Evolutionary conservation across 371 early-diverging fungal species (phyloP).

Genomic region (Chytridium lagenaria): DNA sequence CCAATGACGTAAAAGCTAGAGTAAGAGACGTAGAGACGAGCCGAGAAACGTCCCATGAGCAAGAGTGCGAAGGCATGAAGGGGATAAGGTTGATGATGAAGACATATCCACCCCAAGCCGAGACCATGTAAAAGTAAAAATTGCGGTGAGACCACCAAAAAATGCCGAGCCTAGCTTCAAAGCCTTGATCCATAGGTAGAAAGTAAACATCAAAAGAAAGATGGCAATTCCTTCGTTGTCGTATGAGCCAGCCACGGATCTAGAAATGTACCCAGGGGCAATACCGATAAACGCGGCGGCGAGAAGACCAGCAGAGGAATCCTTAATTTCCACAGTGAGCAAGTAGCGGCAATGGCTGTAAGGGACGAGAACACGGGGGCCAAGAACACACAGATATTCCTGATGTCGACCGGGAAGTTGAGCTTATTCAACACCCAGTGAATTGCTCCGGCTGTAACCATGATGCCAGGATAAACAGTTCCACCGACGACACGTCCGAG

Average conservation of each 20-base stretch:
- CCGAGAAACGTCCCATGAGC: slow-evolving; percentile 95
- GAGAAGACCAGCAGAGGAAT: slow-evolving; percentile 88
- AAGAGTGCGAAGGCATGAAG: slow-evolving; percentile 93
- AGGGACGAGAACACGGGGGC: slow-evolving; percentile 95
- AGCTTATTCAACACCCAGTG: slow-evolving; percentile 89
- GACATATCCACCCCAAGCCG: slow-evolving; percentile 99
- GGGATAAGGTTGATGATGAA: slow-evolving; percentile 98
- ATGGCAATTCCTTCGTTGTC: slow-evolving; percentile 99
- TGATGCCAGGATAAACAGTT: slow-evolving; percentile 97
- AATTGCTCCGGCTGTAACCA: slow-evolving; percentile 96
- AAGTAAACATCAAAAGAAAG: slow-evolving; percentile 95
- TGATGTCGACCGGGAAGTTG: slow-evolving; percentile 94
- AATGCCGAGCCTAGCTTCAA: slow-evolving; percentile 89
- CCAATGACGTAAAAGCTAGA: slow-evolving; percentile 96
- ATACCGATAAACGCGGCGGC: slow-evolving; percentile 97
- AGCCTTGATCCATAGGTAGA: slow-evolving; percentile 96
- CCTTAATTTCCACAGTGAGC: slow-evolving; percentile 88
- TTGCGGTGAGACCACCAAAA: slow-evolving; percentile 83
- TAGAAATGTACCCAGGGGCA: slow-evolving; percentile 98
- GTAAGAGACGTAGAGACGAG: slow-evolving; percentile 93
- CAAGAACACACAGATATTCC: slow-evolving; percentile 96
- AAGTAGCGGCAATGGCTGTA: slow-evolving; percentile 93
- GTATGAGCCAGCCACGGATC: slow-evolving; percentile 99
- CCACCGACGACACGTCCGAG: slow-evolving; percentile 98
- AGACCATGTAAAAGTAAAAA: slow-evolving; percentile 99